Conservation (phyloP, 2,329 filamentous ascomycete genomes). For the Colletotrichum navitas region DNA sequence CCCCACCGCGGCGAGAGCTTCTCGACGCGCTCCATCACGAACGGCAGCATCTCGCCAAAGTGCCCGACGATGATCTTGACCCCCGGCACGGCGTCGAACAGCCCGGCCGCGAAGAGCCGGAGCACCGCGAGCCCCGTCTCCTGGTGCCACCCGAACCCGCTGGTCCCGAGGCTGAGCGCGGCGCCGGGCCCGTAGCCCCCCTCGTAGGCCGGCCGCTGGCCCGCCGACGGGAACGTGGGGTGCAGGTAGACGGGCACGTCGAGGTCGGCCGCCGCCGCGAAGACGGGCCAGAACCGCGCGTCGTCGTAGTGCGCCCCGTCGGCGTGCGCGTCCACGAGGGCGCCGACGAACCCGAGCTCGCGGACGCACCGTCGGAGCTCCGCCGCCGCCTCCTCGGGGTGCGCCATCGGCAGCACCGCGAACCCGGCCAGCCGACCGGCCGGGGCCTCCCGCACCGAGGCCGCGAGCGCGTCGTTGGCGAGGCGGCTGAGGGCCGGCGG, state of each 20-base stretch:
- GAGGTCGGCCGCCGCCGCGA: conserved; percentile 67
- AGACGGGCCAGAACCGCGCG: conserved; percentile 73
- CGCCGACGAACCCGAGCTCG: conserved; percentile 71
- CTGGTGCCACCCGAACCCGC: conserved; percentile 64
- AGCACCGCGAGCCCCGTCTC: conserved; percentile 56
- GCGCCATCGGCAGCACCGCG: conserved; percentile 58
- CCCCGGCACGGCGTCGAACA: conserved; percentile 28
- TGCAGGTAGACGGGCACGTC: conserved; percentile 75
- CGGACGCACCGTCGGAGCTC: conserved; percentile 67
- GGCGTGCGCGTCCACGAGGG: conserved; percentile 71
- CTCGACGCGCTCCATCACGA: conserved; percentile 63
- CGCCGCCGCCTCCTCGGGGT: conserved; percentile 61
- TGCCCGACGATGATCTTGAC: conserved; percentile 30
- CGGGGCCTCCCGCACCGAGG: conserved; percentile 27
- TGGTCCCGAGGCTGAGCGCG: conserved; percentile 53
- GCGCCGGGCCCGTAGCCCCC: conserved; percentile 48
- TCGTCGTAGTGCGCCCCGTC: conserved; percentile 69
- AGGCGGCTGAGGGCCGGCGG: conserved; percentile 45
- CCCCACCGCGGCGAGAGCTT: conserved; percentile 48
- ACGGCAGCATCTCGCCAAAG: conserved; percentile 59
- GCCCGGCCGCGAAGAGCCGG: conserved; percentile 22
- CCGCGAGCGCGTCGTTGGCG: conserved; percentile 44
- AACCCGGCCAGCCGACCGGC: conserved; percentile 16
- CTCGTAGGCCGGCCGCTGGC: conserved; percentile 46
- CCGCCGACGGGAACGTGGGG: conserved; percentile 56